Evolutionary conservation across 2,329 filamentous ascomycete genomes (phyloP).

Genomic region (Pestalotiopsis sp.): DNA sequence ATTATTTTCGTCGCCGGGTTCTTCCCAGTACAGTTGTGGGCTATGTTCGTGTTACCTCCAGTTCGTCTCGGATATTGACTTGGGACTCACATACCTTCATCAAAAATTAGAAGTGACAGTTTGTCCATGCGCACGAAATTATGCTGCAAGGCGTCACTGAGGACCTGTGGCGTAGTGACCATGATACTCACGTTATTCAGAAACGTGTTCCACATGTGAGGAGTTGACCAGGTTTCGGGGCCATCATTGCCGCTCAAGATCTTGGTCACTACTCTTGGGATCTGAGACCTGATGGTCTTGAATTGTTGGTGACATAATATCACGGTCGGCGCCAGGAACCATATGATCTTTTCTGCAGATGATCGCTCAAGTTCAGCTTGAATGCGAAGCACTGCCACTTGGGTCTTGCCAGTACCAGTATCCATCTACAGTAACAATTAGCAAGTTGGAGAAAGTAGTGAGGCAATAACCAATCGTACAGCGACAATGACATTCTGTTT

Average conservation of each 20-base stretch:
- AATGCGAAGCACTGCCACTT: conserved; percentile 72
- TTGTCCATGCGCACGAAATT: conserved; percentile 67
- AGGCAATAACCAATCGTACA: conserved; percentile 42
- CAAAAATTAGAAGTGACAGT: conserved; percentile 73
- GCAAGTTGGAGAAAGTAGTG: background rate
- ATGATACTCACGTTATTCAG: conserved; percentile 68
- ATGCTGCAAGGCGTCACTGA: conserved; percentile 73
- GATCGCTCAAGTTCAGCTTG: conserved; percentile 60
- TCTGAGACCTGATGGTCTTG: conserved; percentile 57
- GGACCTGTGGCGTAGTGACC: conserved; percentile 74
- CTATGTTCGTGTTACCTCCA: conserved; percentile 39
- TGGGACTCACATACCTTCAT: conserved; percentile 64
- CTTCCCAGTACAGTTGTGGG: conserved; percentile 70
- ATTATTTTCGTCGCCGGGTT: conserved; percentile 72
- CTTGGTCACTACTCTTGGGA: conserved; percentile 59
- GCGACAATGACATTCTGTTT: conserved; percentile 70
- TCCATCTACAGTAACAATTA: conserved; percentile 58
- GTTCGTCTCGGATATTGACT: background rate
- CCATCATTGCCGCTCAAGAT: conserved; percentile 68
- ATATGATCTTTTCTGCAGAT: conserved; percentile 59
- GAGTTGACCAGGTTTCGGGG: conserved; percentile 71
- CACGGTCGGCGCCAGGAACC: conserved; percentile 74
- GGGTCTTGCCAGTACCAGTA: conserved; percentile 77
- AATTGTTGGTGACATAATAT: conserved; percentile 67
- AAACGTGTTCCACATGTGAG: conserved; percentile 65